These are phyloP conservation scores for Vitellaria paradoxa DNA, from an alignment of 179 eudicot species.

Conservation along the genomic window DNA sequence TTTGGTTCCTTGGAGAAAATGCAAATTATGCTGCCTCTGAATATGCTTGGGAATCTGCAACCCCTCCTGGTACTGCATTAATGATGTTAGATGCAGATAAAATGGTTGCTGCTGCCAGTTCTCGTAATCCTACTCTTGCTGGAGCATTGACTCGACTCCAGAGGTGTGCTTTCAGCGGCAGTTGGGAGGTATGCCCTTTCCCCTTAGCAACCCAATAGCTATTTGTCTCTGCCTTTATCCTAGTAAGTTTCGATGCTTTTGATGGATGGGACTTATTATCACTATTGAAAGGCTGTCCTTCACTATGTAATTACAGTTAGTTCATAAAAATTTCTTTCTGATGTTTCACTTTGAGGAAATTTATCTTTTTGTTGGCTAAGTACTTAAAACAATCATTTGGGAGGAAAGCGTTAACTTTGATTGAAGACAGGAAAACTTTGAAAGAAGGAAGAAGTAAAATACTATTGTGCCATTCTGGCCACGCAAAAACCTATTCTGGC, in stretches of 20 bases:
- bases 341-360: neutral
- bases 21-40: constrained; percentile 99
- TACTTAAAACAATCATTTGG: neutral
- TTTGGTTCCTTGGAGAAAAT: constrained; percentile 99
- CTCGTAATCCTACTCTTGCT: constrained; percentile 91
- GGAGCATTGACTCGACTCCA: constrained; percentile 95
- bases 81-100: constrained; percentile 99
- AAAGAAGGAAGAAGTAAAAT: too few species aligned
- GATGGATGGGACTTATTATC: neutral
- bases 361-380: neutral
- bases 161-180: constrained; percentile 98
- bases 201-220: constrained; percentile 6
- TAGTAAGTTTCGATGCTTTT: neutral
- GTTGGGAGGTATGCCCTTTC: constrained; percentile 83
- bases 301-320: neutral
- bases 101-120: constrained; percentile 99
- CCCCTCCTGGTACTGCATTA: constrained; percentile 98
- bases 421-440: too few species aligned
- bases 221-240: neutral
- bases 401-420: neutral
- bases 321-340: neutral
- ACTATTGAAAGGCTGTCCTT: neutral
- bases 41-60: constrained; percentile 99
- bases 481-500: too few species aligned
- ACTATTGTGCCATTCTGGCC: too few species aligned